Conservation (phyloP, 176 grass and related monocot species). For the Eleusine coracana region DNA sequence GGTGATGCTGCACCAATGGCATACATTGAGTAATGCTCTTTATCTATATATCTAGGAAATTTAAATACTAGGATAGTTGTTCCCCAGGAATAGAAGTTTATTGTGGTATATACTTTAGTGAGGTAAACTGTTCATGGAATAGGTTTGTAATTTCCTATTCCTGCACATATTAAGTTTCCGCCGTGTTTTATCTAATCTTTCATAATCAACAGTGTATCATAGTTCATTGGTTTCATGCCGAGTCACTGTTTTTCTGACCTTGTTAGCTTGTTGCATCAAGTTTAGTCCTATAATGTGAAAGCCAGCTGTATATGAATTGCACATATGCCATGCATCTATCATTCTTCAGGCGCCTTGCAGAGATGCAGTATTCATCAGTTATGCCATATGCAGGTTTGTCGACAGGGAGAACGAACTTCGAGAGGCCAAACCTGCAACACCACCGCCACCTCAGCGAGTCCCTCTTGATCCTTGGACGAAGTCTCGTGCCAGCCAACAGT, state of each 20-base stretch:
- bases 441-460: conserved; percentile 53
- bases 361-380: conserved; percentile 17
- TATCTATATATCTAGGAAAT: conserved; percentile 22
- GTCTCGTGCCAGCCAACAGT: conserved; percentile 65
- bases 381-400: conserved; percentile 59
- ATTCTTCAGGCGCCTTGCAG: neutral
- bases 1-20: conserved; percentile 94
- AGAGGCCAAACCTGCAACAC: conserved; percentile 74
- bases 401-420: conserved; percentile 92
- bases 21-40: conserved; percentile 83
- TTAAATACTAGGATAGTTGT: neutral
- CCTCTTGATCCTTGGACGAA: conserved; percentile 89
- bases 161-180: neutral
- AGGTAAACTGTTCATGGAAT: neutral
- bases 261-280: neutral
- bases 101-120: neutral
- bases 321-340: neutral
- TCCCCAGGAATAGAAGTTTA: neutral
- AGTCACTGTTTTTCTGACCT: neutral
- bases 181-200: neutral
- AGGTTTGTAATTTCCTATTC: neutral
- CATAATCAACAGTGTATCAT: neutral
- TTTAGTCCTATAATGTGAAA: neutral
- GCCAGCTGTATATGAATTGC: neutral
- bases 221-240: neutral